These are phyloP conservation scores for Sextonia rubra DNA, from an alignment of 164 flowering plant species.

Conservation along the genomic window DNA sequence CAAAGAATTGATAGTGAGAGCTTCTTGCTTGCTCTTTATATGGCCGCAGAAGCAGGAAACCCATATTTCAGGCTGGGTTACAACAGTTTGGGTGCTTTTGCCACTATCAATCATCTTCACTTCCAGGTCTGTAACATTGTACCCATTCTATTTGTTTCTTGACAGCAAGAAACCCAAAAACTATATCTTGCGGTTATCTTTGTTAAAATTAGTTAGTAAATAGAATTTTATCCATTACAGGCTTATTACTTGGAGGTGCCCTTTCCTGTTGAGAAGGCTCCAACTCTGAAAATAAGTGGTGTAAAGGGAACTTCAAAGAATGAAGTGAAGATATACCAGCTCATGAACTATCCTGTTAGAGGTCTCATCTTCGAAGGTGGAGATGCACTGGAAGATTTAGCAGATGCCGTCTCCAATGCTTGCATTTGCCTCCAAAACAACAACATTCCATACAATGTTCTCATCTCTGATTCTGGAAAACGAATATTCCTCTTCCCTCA, in stretches of 20 bases:
- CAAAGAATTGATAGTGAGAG: constrained; percentile 72
- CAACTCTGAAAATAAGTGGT: constrained; percentile 29
- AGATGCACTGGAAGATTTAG: constrained; percentile 40
- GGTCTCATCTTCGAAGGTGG: constrained; percentile 80
- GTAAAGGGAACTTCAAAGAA: constrained; percentile 9
- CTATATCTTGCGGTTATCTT: not conserved
- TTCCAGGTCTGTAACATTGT: constrained; percentile 50
- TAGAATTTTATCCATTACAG: constrained; percentile 22
- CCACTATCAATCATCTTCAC: constrained; percentile 91
- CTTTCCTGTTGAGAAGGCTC: constrained; percentile 75
- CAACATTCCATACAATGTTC: constrained; percentile 75
- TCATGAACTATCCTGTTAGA: constrained; percentile 67
- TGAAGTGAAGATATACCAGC: constrained; percentile 45
- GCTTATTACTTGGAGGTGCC: constrained; percentile 63
- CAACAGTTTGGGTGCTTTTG: constrained; percentile 96
- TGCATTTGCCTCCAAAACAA: constrained; percentile 71
- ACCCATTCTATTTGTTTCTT: not conserved
- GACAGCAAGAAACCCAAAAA: not conserved
- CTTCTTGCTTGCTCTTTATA: constrained; percentile 71
- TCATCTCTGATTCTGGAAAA: constrained; percentile 67
- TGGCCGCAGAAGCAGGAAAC: constrained; percentile 71
- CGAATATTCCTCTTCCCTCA: constrained; percentile 69
- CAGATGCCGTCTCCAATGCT: constrained; percentile 50
- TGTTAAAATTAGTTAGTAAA: not conserved
- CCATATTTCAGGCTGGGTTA: constrained; percentile 85